Base-by-base conservation (phyloP, 2,329 filamentous ascomycete genomes). In the Aureobasidium zeae region DNA sequence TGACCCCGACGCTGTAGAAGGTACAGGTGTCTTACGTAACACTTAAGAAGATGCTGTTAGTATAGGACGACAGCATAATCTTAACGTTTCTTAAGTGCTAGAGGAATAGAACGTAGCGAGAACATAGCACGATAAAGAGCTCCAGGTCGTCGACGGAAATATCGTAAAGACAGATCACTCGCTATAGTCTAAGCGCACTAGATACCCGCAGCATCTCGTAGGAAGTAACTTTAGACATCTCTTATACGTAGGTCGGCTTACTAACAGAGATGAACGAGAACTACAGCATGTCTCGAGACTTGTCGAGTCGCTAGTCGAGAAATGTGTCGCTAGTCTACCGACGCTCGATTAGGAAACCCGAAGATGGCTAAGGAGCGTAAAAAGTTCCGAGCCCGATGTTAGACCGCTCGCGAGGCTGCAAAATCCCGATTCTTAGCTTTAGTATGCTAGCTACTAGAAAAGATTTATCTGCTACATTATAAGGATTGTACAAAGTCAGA, bases 401-500 rank as follows among this genome's bases (percentile, higher is more conserved):
- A 20, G 49, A 28, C 49, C 42, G 33, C 47, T 53, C 17, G 44
- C 26, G 13, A 45, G 48, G 25, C 43, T 53, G 32, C 30, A 53
- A 45, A 53, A 53, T 36, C 42, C 34, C 15, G 37, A 52, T 32
- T 51, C 49, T 49, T 34, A 53, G 37, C 24, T 22, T 26, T 28
- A 13, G 16, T 53, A 53, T 34, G 28, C 48, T 34, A 42, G 36
- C 13, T 53, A 53, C 46, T 47, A 49, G 19, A 37, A 39, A 26
- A 41, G 35, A 26, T 49, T 53, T 33, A 42, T 52, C 32, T 53
- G 34, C 45, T 53, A 53, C 31, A 36, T 42, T 42, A 38, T 52
- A 26, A 22, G 38, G n/a, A 45, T 52, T 25, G 17, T 48, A n/a
- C 26, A 22, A 24, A 24, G 17, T 24, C 16, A 26, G 17, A 15